Evolutionary conservation across 768 basidiomycete genomes (phyloP), one percentile per base, ranked within the genome.

Genomic region (Dacryopinax primogenitus): DNA sequence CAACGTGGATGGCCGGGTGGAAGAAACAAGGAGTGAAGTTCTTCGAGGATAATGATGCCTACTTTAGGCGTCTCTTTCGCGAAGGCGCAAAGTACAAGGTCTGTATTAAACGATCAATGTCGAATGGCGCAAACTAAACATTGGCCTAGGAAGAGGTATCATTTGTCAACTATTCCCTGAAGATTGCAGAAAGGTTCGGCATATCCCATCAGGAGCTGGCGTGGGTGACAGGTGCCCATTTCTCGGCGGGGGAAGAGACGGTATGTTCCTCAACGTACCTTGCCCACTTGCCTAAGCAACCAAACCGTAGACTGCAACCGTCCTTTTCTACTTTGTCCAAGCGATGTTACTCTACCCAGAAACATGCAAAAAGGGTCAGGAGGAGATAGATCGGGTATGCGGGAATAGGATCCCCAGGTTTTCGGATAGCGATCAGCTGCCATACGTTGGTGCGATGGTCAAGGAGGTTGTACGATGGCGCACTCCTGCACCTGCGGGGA

Each of bases 361-460:
- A 16, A 67, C 66, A 3, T 69, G 69, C 23, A 64, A 68, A 62
- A 72, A 70, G 39, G 74, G 70, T 0, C 74, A 74, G 63, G 68
- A 65, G 2, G 71, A 75, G 26, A 70, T 76, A 23, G 73, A 75
- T 34, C 34, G 45, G 0, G 51, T 73, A 13, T 26, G 65, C 35
- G 64, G 68, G 26, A 30, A 58, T 32, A 23, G 51, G 9, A 37
- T 73, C 18, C 73, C 74, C 6, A 71, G 68, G 1, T 73, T 73
- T 23, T 47, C 68, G 1, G 73, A 75, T 61, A 68, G 71, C 1
- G 44, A 61, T 0, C 69, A 69, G 26, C 64, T 75, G 2, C 73
- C 73, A 0, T 75, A 75, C 66, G 15, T 75, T 26, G 70, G 69
- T 62, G 73, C 68, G 0, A 6, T 74, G 32, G 66, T 73, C 33